Evolutionary conservation across 345 rosid species (phyloP), one percentile per base, ranked within the genome.

Genomic region (Microcos paniculata): DNA sequence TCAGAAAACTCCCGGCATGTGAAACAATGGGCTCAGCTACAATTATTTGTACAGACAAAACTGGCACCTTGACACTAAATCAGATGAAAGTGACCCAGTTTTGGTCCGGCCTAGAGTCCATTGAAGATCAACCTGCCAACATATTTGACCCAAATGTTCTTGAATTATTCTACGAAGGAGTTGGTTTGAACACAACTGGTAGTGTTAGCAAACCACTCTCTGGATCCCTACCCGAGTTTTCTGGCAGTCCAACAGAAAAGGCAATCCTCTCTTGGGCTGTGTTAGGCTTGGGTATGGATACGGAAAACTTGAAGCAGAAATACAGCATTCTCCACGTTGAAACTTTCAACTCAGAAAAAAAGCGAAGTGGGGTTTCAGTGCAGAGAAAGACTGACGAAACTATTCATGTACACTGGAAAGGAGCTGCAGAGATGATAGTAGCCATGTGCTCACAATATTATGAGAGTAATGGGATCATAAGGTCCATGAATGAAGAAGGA

Each of bases 11-110:
- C 52, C 80, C 92, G 0, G 92, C 94, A 0, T 91, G 91, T 70
- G 96, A 91, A 80, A 88, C 94, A 0, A 91, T 91, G 90, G 92
- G 94, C 62, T 91, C 91, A 6, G 94, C 92, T 13, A 88, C 92
- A 6, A 81, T 87, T 23, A 84, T 91, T 13, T 89, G 92, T 77
- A 91, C 92, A 3, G 90, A 91, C 72, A 91, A 88, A 85, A 91
- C 93, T 55, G 93, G 96, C 61, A 89, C 93, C 38, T 79, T 91
- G 70, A 91, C 93, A 58, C 77, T 88, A 72, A 88, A 89, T 77
- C 85, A 85, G 84, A 89, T 89, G 92, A 84, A 81, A 75, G 90
- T 89, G 18, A 88, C 85, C 68, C 78, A 89, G 80, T 82, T 88
- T 80, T 91, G 90, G 85, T 76, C 88, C 23, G 93, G 92, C 63